A percentile compares a stretch with the other conserved stretches of the same genome.
Evolutionary conservation across 2,329 filamentous ascomycete species (phyloP).

Genomic region (Pseudofabraea citricarpa): DNA sequence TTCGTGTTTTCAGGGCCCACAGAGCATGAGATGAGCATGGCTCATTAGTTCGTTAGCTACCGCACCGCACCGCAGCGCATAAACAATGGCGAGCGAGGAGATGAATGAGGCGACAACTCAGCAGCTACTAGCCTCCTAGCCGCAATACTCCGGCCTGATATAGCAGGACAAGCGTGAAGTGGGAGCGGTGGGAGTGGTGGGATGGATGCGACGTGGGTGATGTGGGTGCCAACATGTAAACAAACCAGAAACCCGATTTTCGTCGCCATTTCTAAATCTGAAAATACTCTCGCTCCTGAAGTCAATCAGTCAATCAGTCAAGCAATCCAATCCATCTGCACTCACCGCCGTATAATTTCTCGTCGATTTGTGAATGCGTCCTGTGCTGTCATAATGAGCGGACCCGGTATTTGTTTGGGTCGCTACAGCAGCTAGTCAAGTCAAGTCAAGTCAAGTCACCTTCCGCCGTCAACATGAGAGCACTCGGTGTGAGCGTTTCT

Average conservation of each 20-base stretch:
- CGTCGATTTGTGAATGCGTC: too few relatives aligned
- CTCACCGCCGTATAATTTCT: too few relatives aligned
- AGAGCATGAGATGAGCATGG: background rate
- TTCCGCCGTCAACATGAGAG: background rate
- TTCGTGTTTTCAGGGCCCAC: background rate
- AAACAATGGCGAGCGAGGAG: background rate
- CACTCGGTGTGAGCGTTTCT: background rate
- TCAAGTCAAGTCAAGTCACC: too few relatives aligned
- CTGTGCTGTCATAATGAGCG: too few relatives aligned
- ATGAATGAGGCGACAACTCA: background rate
- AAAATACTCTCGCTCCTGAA: too few relatives aligned
- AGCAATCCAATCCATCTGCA: too few relatives aligned
- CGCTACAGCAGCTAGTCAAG: too few relatives aligned
- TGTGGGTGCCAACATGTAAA: background rate
- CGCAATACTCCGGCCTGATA: background rate
- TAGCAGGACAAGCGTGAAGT: background rate
- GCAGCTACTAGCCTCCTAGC: too few relatives aligned
- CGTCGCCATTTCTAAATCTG: too few relatives aligned
- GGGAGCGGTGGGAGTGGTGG: background rate
- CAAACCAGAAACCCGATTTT: too few relatives aligned
- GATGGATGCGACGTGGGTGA: background rate
- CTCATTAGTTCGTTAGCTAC: background rate
- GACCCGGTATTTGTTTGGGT: too few relatives aligned
- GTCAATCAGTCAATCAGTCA: too few relatives aligned
- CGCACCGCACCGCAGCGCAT: background rate